Evolutionary conservation across 208 protist genomes (phyloP), one percentile per base, ranked within the genome.

Genomic region (Strigomonas galati): DNA sequence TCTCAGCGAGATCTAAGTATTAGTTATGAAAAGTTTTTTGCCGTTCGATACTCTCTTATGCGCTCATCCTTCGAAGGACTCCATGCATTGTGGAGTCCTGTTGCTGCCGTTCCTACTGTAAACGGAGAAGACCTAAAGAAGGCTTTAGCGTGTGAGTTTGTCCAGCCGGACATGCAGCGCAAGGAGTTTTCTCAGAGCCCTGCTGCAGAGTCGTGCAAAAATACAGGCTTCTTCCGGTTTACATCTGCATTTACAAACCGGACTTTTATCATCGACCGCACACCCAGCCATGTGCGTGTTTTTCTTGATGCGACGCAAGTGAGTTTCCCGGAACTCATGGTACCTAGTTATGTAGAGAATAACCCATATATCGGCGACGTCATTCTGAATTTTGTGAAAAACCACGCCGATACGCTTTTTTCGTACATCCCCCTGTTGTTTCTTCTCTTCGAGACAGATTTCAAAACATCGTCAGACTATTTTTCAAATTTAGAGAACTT

Each of bases 301-400:
- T 46, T 86, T 56, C 28, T 82, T 23, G 21, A 27, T 23, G 75
- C 76, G n/a, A 26, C 82, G 35, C 65, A 67, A 2, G 54, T 67
- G 17, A 82, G 69, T 27, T 86, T 86, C 67, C 76, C 76, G 19
- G 69, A 82, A 21, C 68, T 82, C n/a, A 52, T 81, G 24, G 64
- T 78, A n/a, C 76, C 72, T 6, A 46, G 40, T 15, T 46, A 46
- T 15, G 40, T 46, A 15, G 40, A 46, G 40, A 46, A 46, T 17
- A 46, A 46, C 19, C 40, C 9, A 17, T 46, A 19, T 17, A 46
- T 9, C 14, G 40, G 40, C 14, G 15, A n/a, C 15, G 40, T 46
- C 9, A 46, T 46, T 46, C 40, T 46, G 1, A 23, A 40, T 12
- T 80, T 86, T 56, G 24, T 78, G 24, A 31, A 48, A 7, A 28